Evolutionary conservation across 495 filamentous ascomycete species (phyloP).

Genomic region (Talaromyces trachyspermus): DNA sequence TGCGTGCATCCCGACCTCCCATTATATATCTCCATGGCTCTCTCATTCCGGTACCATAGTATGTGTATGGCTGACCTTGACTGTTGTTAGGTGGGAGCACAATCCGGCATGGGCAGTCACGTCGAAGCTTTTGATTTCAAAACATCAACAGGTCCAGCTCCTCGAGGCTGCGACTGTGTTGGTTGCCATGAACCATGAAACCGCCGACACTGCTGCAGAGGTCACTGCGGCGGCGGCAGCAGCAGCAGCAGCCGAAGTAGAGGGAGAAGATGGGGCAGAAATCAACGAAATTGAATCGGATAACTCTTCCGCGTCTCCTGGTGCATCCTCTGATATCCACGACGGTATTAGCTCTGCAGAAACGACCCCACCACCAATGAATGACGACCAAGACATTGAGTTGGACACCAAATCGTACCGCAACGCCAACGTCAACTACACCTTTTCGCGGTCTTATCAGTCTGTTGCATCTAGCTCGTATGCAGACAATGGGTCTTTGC

Average conservation of each 20-base stretch:
- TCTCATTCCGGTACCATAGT: not conserved
- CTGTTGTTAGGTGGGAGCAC: constrained; percentile 94
- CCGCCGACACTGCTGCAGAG: constrained; percentile 9
- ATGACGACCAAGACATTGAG: constrained; percentile 37
- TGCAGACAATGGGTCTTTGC: constrained; percentile 35
- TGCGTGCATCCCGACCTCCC: constrained; percentile 62
- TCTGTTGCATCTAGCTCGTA: constrained; percentile 57
- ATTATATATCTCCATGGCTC: constrained; percentile 22
- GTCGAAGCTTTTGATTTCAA: constrained; percentile 96
- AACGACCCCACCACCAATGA: constrained; percentile 48
- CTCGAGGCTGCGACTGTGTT: constrained; percentile 93
- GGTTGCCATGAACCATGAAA: constrained; percentile 78
- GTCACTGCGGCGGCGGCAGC: not conserved
- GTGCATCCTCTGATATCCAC: constrained; percentile 65
- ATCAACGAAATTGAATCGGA: constrained; percentile 66
- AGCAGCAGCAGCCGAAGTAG: not conserved
- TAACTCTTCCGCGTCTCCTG: constrained; percentile 72
- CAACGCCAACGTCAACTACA: constrained; percentile 27
- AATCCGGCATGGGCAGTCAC: constrained; percentile 97
- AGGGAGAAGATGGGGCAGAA: constrained; percentile 33
- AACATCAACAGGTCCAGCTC: constrained; percentile 98
- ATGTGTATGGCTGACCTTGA: constrained; percentile 6
- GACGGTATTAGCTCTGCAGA: constrained; percentile 57
- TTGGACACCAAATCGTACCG: constrained; percentile 29
- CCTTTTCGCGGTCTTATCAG: constrained; percentile 75